phyloP scores from a whole-genome alignment of 2,329 filamentous ascomycete species.

The Orbilia quercus region DNA sequence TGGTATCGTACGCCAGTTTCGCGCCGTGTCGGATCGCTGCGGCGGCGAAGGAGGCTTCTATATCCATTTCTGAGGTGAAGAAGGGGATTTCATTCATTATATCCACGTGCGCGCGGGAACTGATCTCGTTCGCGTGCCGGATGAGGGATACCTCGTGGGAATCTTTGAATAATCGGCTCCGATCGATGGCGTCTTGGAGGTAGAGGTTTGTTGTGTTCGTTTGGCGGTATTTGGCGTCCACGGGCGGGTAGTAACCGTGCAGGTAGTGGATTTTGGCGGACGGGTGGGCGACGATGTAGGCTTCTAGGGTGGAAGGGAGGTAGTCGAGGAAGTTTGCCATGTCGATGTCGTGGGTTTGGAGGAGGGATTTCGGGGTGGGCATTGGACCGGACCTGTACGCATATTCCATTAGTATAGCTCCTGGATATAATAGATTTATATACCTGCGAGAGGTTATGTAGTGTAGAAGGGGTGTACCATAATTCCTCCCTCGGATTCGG shows the following conservation, averaged over 20 bases:
- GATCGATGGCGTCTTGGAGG: slow-evolving; percentile 76
- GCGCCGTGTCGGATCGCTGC: slow-evolving; percentile 78
- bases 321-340: slow-evolving; percentile 71
- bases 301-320: slow-evolving; percentile 61
- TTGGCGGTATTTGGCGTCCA: slow-evolving; percentile 21
- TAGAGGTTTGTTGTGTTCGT: slow-evolving; percentile 67
- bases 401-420: too few species aligned
- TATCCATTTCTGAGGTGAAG: slow-evolving; percentile 82
- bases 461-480: slow-evolving; percentile 37
- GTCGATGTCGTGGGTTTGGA: slow-evolving; percentile 75
- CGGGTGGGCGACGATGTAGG: slow-evolving; percentile 61
- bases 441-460: background rate
- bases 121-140: slow-evolving; percentile 81
- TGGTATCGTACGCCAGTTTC: slow-evolving; percentile 85
- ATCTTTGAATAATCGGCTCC: slow-evolving; percentile 83
- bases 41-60: slow-evolving; percentile 80
- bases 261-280: slow-evolving; percentile 57
- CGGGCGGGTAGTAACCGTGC: slow-evolving; percentile 55
- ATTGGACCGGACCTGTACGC: slow-evolving; percentile 49
- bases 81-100: slow-evolving; percentile 70
- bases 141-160: slow-evolving; percentile 86
- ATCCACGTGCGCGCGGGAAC: slow-evolving; percentile 78
- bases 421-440: too few species aligned
- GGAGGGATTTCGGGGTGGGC: slow-evolving; percentile 46
- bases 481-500: slow-evolving; percentile 47